A percentile compares a stretch with the other conserved stretches of the same genome.
Conservation (phyloP, 352 stramenopile genomes). For the Phytophthora kernoviae region DNA sequence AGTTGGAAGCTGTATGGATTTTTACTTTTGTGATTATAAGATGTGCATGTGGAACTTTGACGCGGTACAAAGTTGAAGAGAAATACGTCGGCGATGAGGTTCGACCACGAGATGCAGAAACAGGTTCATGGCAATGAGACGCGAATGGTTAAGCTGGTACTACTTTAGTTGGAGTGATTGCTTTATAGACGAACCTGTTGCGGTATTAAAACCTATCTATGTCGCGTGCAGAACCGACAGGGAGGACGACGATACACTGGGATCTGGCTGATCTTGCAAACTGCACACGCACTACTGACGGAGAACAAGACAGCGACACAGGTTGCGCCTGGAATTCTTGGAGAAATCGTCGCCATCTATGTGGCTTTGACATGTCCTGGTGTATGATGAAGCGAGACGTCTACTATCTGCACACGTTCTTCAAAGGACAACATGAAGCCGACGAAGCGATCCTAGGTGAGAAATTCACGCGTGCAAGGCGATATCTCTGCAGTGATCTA, state of each 20-base stretch:
- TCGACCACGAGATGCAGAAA: conserved; percentile 56
- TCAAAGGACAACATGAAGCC: conserved; percentile 77
- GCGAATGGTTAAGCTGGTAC: conserved; percentile 66
- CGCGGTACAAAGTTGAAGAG: conserved; percentile 57
- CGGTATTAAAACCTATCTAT: not conserved
- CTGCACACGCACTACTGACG: conserved; percentile 64
- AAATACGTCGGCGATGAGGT: conserved; percentile 54
- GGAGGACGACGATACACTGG: conserved; percentile 83
- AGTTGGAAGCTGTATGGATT: conserved; percentile 60
- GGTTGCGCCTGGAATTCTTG: conserved; percentile 28
- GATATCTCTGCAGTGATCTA: too few relatives aligned
- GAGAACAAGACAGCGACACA: conserved; percentile 86
- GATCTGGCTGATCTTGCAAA: conserved; percentile 85
- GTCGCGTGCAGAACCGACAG: conserved; percentile 46
- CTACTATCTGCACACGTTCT: conserved; percentile 88
- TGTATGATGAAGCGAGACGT: conserved; percentile 63
- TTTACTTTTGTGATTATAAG: not conserved
- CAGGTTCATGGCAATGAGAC: conserved; percentile 64
- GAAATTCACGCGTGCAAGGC: not conserved
- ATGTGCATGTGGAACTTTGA: conserved; percentile 1
- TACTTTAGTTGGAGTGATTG: not conserved
- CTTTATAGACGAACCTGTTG: not conserved
- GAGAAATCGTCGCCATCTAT: not conserved
- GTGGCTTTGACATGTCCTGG: not conserved
- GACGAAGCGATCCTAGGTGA: conserved; percentile 85